These are phyloP conservation scores for Hibiscus trionum DNA, from an alignment of 345 rosid species.

Conservation along the genomic window DNA sequence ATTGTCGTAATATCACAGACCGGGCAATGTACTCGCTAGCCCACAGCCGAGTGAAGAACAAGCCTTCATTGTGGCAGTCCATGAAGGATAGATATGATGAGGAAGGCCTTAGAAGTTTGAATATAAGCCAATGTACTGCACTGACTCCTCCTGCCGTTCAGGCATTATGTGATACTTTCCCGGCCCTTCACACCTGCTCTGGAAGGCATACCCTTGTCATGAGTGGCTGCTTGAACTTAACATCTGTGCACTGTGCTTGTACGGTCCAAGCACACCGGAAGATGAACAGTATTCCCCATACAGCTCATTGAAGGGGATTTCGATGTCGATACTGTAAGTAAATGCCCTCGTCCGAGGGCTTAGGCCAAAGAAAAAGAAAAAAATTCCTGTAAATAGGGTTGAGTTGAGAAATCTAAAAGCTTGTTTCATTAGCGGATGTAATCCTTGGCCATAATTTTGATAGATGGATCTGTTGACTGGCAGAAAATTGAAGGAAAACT, in stretches of 20 bases:
- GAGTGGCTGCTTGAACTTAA: slow-evolving; percentile 84
- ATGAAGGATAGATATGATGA: slow-evolving; percentile 42
- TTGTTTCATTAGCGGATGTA: too few species aligned
- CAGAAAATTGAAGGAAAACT: too few species aligned
- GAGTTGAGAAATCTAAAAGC: too few species aligned
- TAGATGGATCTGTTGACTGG: too few species aligned
- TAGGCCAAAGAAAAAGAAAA: not conserved
- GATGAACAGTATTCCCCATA: slow-evolving; percentile 25
- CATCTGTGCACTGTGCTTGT: slow-evolving; percentile 91
- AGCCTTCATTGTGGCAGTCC: slow-evolving; percentile 48
- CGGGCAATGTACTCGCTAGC: slow-evolving; percentile 81
- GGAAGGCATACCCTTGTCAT: slow-evolving; percentile 94
- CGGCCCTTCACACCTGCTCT: slow-evolving; percentile 91
- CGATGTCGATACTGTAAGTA: not conserved
- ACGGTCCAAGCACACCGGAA: slow-evolving; percentile 61
- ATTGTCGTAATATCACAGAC: slow-evolving; percentile 85
- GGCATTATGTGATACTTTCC: slow-evolving; percentile 84
- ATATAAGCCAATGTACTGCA: slow-evolving; percentile 96
- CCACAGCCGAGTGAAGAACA: slow-evolving; percentile 58
- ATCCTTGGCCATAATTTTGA: too few species aligned
- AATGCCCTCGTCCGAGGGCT: not conserved
- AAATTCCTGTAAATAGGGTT: not conserved
- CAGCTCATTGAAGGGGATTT: slow-evolving; percentile 39
- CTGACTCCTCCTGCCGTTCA: slow-evolving; percentile 93
- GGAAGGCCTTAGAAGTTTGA: slow-evolving; percentile 82